These are phyloP conservation scores for Vitis rupestris DNA, from an alignment of 164 flowering plant genomes.

Conservation along the genomic window DNA sequence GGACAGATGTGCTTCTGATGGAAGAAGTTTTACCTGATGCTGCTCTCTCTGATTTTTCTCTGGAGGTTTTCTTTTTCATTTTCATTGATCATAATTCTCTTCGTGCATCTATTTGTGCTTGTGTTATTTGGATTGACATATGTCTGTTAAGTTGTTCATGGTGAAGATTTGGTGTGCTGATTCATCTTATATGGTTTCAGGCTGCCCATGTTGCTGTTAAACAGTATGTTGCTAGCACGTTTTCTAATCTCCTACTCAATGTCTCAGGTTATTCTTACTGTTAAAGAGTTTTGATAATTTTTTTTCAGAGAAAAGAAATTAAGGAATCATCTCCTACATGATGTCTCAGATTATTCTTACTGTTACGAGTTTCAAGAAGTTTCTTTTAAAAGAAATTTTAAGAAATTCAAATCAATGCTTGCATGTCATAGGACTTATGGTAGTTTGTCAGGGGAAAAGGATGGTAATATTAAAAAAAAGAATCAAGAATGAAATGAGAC, in stretches of 20 bases:
- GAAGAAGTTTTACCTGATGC: slow-evolving; percentile 90
- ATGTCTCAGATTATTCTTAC: neutral
- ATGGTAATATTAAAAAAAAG: neutral
- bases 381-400: neutral
- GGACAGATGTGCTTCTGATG: slow-evolving; percentile 76
- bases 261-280: slow-evolving; percentile 60
- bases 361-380: neutral
- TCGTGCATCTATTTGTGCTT: neutral
- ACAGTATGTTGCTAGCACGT: slow-evolving; percentile 52
- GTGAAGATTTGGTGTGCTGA: neutral
- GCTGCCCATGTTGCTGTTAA: slow-evolving; percentile 63
- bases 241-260: slow-evolving; percentile 60
- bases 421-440: neutral
- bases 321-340: too few species aligned
- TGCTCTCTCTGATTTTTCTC: slow-evolving; percentile 51
- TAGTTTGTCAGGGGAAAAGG: neutral
- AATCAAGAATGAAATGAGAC: too few species aligned
- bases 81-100: neutral
- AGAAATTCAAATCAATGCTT: neutral
- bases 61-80: slow-evolving; percentile 52
- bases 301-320: too few species aligned
- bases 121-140: neutral
- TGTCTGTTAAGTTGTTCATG: neutral
- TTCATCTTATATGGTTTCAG: slow-evolving; percentile 40
- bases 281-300: neutral